These are phyloP conservation scores for Hydnomerulius pinastri DNA, from an alignment of 768 basidiomycete genomes.

Conservation along the genomic window DNA sequence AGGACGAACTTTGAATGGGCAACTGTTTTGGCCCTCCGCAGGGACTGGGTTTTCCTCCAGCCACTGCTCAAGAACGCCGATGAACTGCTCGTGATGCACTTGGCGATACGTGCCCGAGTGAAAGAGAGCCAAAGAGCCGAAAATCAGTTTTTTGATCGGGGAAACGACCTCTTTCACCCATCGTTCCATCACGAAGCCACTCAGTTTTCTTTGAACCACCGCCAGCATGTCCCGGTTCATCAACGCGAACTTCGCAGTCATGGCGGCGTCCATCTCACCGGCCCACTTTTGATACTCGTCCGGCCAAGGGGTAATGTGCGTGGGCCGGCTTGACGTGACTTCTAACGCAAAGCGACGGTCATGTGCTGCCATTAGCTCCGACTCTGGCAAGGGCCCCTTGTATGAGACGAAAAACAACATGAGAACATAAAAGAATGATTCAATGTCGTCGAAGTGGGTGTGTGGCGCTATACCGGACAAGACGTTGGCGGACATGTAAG, in stretches of 20 bases:
- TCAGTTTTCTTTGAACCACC: too few species aligned
- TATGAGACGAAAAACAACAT: constrained; percentile 5
- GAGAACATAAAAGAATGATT: constrained; percentile 7
- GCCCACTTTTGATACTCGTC: not conserved
- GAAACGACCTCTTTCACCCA: not conserved
- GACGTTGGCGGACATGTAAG: constrained; percentile 4
- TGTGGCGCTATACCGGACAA: not conserved
- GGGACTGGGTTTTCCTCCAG: not conserved
- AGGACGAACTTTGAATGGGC: not conserved
- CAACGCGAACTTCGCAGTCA: too few species aligned
- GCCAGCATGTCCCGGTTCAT: too few species aligned
- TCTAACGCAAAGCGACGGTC: not conserved
- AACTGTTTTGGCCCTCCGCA: not conserved
- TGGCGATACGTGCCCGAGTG: not conserved
- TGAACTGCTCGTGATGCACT: not conserved
- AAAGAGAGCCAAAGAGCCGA: not conserved
- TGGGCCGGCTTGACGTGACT: not conserved
- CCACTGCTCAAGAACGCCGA: not conserved
- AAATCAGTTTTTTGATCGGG: not conserved
- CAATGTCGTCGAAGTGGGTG: constrained; percentile 4
- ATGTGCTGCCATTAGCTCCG: not conserved
- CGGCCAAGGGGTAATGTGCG: not conserved
- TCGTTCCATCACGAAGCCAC: too few species aligned
- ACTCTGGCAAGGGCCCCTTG: not conserved
- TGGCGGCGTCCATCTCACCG: not conserved